Conservation (phyloP, 495 filamentous ascomycete species). For the Aspergillus olivimuriae region DNA sequence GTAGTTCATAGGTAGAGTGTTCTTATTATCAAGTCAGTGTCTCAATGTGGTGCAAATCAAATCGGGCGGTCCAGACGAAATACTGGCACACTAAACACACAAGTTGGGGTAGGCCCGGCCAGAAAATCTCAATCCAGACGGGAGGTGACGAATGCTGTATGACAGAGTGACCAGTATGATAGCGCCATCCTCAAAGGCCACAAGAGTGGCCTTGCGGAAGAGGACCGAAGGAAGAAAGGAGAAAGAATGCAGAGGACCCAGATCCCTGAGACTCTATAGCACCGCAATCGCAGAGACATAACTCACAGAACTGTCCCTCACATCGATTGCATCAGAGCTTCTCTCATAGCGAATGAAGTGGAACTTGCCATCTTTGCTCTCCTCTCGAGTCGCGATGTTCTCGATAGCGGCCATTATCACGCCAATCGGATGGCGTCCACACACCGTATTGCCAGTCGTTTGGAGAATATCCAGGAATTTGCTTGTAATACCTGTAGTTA, state of each 20-base stretch:
- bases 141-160: too few relatives aligned
- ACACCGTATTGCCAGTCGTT: slow-evolving; percentile 84
- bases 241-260: not conserved
- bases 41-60: too few relatives aligned
- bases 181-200: too few relatives aligned
- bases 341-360: slow-evolving; percentile 88
- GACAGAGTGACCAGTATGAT: too few relatives aligned
- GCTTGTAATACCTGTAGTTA: slow-evolving; percentile 65
- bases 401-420: slow-evolving; percentile 88
- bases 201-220: too few relatives aligned
- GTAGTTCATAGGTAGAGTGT: too few relatives aligned
- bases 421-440: slow-evolving; percentile 91
- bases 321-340: slow-evolving; percentile 66
- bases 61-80: too few relatives aligned
- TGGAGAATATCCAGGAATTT: slow-evolving; percentile 62
- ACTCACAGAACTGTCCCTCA: slow-evolving; percentile 84
- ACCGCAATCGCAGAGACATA: slow-evolving; percentile 58
- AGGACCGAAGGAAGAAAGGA: not conserved
- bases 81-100: too few relatives aligned
- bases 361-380: slow-evolving; percentile 54
- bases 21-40: too few relatives aligned
- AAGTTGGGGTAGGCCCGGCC: too few relatives aligned
- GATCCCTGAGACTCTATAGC: slow-evolving; percentile 15
- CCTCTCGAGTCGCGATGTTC: slow-evolving; percentile 30
- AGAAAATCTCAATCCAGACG: too few relatives aligned